Base-by-base conservation (phyloP, 2,329 filamentous ascomycete genomes). In the Hymenoscyphus albidus region DNA sequence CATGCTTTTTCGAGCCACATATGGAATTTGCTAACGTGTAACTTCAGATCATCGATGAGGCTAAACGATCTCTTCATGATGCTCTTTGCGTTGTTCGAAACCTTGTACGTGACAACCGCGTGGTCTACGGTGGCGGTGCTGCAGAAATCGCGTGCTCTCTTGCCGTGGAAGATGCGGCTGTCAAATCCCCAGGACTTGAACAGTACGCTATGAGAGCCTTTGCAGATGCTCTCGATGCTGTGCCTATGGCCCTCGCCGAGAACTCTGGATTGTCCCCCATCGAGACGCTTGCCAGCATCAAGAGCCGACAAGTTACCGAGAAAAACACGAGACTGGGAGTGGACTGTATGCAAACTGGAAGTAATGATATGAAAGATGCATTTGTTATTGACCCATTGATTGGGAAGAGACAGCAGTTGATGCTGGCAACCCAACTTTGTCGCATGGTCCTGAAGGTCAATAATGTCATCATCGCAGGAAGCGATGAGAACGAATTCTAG, bases 201-300 rank as follows among this genome's bases (percentile, higher is more conserved):
- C 95, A 99, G 80, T 99, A 99, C 78, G 93, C 94, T 70, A 99
- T 99, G 94, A 91, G 95, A 67, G 95, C 95, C 31, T 99, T 99
- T 76, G 87, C 95, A 67, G 94, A 98, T 78, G 96, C 95, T 5
- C 86, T 99, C 42, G 95, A 99, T 78, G 85, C 91, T 1, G 85
- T 99, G 1, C 95, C 95, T 40, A 95, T 99, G 92, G 92, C 95
- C 1, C 84, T 99, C 66, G 93, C 95, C 10, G 94, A 99, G 84
- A 99, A 99, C 84, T 96, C 92, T 71, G 95, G 95, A 68, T 83
- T 98, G 68, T 96, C 92, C 79, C 92, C 95, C 16, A 99, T 99
- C 73, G 93, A 97, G 74, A 97, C 94, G 7, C 85, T 99, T 64
- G 94, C 95, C 42, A 89, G 91, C 75, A 88, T 99, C 81, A 99